Evolutionary conservation across 2,329 filamentous ascomycete species (phyloP).

Genomic region (Neoscytalidium dimidiatum): DNA sequence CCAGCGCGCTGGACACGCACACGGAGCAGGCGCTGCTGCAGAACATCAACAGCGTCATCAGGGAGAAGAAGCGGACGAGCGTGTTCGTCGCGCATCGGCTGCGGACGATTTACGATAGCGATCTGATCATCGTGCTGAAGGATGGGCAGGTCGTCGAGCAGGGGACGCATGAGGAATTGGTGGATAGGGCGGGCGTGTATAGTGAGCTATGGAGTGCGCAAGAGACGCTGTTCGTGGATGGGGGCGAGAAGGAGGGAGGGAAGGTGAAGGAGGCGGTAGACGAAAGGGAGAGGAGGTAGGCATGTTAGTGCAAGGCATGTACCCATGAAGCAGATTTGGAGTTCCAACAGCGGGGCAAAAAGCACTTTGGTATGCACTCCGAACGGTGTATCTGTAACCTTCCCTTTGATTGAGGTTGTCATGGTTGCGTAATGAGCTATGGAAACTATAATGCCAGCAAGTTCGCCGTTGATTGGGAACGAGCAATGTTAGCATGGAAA

Average conservation of each 20-base stretch:
- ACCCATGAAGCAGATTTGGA: no score
- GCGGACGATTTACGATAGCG: conserved; percentile 87
- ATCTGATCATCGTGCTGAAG: conserved; percentile 88
- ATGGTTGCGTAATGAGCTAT: no score
- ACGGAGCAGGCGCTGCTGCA: conserved; percentile 87
- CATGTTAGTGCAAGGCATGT: no score
- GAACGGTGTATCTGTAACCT: no score
- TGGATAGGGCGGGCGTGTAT: conserved; percentile 79
- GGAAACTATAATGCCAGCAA: no score
- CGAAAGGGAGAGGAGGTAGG: not conserved
- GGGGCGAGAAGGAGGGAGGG: not conserved
- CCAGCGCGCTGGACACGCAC: conserved; percentile 87
- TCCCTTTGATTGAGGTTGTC: no score
- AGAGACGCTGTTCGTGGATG: conserved; percentile 35
- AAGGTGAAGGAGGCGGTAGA: not conserved
- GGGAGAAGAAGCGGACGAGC: conserved; percentile 84
- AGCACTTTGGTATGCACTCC: no score
- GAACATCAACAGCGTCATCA: conserved; percentile 90
- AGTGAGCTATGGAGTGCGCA: conserved; percentile 78
- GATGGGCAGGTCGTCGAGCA: conserved; percentile 83
- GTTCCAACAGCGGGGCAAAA: not conserved
- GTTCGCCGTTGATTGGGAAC: no score
- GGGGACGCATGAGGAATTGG: conserved; percentile 82
- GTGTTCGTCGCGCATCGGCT: conserved; percentile 93
- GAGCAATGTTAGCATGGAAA: no score